These are phyloP conservation scores for Lanzia echinophila DNA, from an alignment of 2,329 filamentous ascomycete species.

Conservation along the genomic window DNA sequence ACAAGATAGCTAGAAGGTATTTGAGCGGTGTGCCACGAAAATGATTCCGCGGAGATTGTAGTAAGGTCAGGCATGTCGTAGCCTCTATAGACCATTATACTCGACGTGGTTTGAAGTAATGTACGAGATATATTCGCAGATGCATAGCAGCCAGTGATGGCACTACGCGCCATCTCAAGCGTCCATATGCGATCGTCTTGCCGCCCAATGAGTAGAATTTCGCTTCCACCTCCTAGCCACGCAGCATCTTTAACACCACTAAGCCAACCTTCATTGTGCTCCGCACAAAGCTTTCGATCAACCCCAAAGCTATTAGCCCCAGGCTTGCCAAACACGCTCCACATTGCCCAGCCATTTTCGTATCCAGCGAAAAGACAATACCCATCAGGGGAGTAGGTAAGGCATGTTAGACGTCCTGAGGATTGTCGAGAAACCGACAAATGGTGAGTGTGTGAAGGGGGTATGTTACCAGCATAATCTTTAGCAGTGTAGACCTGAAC, in stretches of 20 bases:
- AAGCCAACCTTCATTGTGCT: slow-evolving; percentile 80
- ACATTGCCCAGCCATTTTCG: slow-evolving; percentile 86
- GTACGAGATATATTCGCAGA: slow-evolving; percentile 86
- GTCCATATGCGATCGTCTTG: slow-evolving; percentile 75
- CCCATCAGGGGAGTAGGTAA: slow-evolving; percentile 89
- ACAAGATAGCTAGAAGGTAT: slow-evolving; percentile 79
- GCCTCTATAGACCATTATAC: slow-evolving; percentile 86
- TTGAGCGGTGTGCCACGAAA: slow-evolving; percentile 89
- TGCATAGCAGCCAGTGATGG: slow-evolving; percentile 86
- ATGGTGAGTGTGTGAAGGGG: slow-evolving; percentile 71
- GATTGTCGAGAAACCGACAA: slow-evolving; percentile 60
- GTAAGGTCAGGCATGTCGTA: slow-evolving; percentile 88
- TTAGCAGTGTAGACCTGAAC: slow-evolving; percentile 87
- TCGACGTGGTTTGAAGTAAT: slow-evolving; percentile 79
- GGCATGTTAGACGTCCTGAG: slow-evolving; percentile 64
- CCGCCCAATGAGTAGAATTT: slow-evolving; percentile 68
- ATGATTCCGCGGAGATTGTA: slow-evolving; percentile 84
- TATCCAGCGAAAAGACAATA: slow-evolving; percentile 95
- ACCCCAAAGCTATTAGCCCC: slow-evolving; percentile 76
- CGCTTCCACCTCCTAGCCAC: slow-evolving; percentile 84
- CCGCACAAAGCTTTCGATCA: slow-evolving; percentile 55
- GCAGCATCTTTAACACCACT: slow-evolving; percentile 67
- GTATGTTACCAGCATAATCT: slow-evolving; percentile 91
- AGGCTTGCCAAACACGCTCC: slow-evolving; percentile 94
- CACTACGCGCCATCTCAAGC: slow-evolving; percentile 87